Evolutionary conservation across 1,139 yeast genomes (phyloP).

Genomic region (Taphrina sp.): DNA sequence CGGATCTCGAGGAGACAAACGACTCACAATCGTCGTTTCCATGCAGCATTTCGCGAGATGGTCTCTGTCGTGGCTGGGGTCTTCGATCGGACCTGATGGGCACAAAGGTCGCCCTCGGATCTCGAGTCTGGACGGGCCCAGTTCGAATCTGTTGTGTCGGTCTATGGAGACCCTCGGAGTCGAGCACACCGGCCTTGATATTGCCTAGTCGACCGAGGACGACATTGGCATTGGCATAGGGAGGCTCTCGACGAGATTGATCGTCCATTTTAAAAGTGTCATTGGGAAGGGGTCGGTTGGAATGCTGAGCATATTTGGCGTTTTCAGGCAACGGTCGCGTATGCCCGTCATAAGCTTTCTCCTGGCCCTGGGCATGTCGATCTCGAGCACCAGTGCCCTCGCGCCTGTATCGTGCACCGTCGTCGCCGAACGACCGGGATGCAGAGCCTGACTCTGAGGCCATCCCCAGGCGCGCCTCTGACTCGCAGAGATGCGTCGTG

Average conservation of each 20-base stretch:
- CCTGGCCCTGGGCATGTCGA: neutral
- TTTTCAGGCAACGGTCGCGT: neutral
- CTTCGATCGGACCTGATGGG: constrained; percentile 15
- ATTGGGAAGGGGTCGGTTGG: no score
- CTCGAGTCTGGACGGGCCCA: constrained; percentile 24
- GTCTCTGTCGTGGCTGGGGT: no score
- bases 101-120: constrained; percentile 24
- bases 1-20: no score
- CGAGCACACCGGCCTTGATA: constrained; percentile 18
- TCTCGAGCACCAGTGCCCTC: neutral
- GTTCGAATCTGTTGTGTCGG: neutral
- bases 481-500: constrained; percentile 17
- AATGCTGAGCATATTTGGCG: neutral
- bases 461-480: no score
- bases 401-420: neutral
- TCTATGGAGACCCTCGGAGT: constrained; percentile 4
- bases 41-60: no score
- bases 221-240: constrained; percentile 8
- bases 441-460: constrained; percentile 1
- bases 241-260: neutral
- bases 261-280: no score
- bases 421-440: neutral
- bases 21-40: no score
- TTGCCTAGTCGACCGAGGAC: constrained; percentile 20
- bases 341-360: neutral